These are phyloP conservation scores for Chaetomium sp. DNA, from an alignment of 2,329 filamentous ascomycete genomes.

Conservation along the genomic window DNA sequence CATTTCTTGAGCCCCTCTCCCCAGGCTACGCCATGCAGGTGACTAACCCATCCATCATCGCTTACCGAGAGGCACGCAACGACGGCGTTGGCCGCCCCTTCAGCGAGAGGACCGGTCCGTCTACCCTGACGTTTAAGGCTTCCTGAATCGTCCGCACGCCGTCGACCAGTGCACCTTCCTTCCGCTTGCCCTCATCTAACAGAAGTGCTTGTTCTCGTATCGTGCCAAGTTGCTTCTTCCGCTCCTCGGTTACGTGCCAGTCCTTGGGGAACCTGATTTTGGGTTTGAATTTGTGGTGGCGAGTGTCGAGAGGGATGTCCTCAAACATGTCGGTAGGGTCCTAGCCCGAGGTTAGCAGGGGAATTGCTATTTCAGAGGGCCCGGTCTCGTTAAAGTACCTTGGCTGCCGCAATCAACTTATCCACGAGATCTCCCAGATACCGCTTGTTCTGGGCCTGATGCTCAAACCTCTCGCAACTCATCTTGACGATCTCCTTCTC, in stretches of 20 bases:
- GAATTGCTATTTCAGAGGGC: not conserved
- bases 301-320: slow-evolving; percentile 82
- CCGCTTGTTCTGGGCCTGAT: slow-evolving; percentile 94
- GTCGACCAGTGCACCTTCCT: slow-evolving; percentile 53
- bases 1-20: no score
- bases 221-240: slow-evolving; percentile 58
- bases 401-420: slow-evolving; percentile 66
- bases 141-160: slow-evolving; percentile 45
- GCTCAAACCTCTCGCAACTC: slow-evolving; percentile 81
- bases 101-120: slow-evolving; percentile 5
- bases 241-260: slow-evolving; percentile 72
- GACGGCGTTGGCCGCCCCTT: not conserved
- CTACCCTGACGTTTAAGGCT: slow-evolving; percentile 25
- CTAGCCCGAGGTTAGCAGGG: slow-evolving; percentile 29
- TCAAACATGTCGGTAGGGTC: slow-evolving; percentile 75
- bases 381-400: slow-evolving; percentile 35
- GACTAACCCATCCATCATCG: no score
- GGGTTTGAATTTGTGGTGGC: slow-evolving; percentile 68
- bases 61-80: slow-evolving; percentile 6
- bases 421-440: slow-evolving; percentile 76
- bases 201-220: slow-evolving; percentile 46
- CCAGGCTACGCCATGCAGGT: no score
- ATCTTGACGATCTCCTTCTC: slow-evolving; percentile 76
- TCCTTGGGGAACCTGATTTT: slow-evolving; percentile 68
- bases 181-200: slow-evolving; percentile 48